Evolutionary conservation across 768 basidiomycete species (phyloP), one percentile per base, ranked within the genome.

Genomic region (Lactarius deliciosus): DNA sequence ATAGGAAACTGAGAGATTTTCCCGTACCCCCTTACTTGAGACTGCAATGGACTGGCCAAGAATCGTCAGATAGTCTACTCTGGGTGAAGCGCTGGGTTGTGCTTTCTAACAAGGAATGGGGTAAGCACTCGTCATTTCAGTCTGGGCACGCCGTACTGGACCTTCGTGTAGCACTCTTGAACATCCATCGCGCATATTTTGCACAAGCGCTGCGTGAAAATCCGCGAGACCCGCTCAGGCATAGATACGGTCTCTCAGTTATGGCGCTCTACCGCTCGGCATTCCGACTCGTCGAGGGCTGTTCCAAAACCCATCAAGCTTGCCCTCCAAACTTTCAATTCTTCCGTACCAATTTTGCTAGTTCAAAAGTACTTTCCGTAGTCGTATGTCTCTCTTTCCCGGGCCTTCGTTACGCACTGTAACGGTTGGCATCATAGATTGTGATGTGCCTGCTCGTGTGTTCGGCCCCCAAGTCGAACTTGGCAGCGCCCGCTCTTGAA

Each of bases 251-350:
- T 0, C 85, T 86, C 1, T 92, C 90, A 1, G 86, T 90, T 6
- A 81, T 88, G 74, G 86, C 90, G 0, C 83, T 85, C 16, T 91
- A 89, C 75, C 86, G 88, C 2, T 88, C 87, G 2, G 85, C 88
- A 5, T 90, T 87, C 85, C 78, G 89, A 18, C 71, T 90, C 36
- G 83, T 86, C 47, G 79, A 82, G 56, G 79, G 79, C 0, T 76
- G 88, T 60, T 76, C 77, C 20, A 74, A 79, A n/a, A 75, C 80
- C 1, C 83, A 81, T 76, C 73, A 74, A 18, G 66, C 71, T 22
- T 75, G 78, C 5, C 81, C 84, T 1, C 61, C 57, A 13, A 61
- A 56, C 25, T 74, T 79, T 2, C 68, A 84, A 6, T 71, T 85
- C 5, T 73, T 78, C 9, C 78, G 88, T 11, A 70, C 85, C 36